Evolutionary conservation across 768 basidiomycete species (phyloP).

Genomic region (Kockovaella imperatae): DNA sequence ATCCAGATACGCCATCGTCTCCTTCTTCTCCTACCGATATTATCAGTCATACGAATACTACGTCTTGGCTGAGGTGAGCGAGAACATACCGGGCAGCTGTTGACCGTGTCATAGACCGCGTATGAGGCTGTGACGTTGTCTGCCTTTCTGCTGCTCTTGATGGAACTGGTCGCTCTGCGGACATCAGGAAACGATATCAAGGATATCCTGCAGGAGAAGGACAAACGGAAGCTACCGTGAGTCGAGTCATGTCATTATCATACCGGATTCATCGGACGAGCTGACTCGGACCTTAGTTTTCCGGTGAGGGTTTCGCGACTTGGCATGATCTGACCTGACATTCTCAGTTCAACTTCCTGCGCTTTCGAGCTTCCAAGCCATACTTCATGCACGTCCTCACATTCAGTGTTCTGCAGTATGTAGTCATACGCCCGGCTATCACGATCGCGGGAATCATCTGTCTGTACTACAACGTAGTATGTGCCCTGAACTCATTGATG

Average conservation of each 20-base stretch:
- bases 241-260: slow-evolving; percentile 51
- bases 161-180: slow-evolving; percentile 74
- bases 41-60: slow-evolving; percentile 33
- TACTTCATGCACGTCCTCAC: slow-evolving; percentile 63
- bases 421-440: slow-evolving; percentile 60
- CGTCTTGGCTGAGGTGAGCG: slow-evolving; percentile 22
- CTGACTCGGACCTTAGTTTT: no score
- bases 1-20: slow-evolving; percentile 22
- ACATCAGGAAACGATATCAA: slow-evolving; percentile 57
- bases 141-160: slow-evolving; percentile 75
- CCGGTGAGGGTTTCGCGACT: slow-evolving; percentile 5
- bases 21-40: slow-evolving; percentile 33
- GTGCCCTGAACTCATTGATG: neutral
- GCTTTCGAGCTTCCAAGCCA: slow-evolving; percentile 49
- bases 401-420: slow-evolving; percentile 87
- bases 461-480: slow-evolving; percentile 54
- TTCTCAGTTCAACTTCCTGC: slow-evolving; percentile 68
- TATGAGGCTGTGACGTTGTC: slow-evolving; percentile 67
- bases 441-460: slow-evolving; percentile 75
- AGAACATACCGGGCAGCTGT: neutral
- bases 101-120: slow-evolving; percentile 14
- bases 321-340: neutral
- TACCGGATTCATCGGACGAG: no score
- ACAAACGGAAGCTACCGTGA: slow-evolving; percentile 60
- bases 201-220: slow-evolving; percentile 66